Evolutionary conservation across 371 early-diverging fungal genomes (phyloP).

Genomic region (Actinomucor elegans): DNA sequence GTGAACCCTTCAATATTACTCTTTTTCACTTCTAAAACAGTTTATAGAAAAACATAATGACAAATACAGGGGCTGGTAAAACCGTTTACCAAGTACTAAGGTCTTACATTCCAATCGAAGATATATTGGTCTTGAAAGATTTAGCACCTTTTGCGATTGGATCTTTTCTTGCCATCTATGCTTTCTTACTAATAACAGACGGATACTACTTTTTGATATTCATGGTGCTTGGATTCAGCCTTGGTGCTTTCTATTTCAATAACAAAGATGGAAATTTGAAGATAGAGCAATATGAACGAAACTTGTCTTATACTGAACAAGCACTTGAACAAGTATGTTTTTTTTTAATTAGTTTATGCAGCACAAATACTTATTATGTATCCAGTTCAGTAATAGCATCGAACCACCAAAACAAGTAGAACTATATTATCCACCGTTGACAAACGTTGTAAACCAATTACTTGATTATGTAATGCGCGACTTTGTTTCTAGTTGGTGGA

Average conservation of each 20-base stretch:
- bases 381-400: slow-evolving; percentile 8
- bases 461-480: slow-evolving; percentile 47
- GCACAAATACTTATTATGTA: not conserved
- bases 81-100: not conserved
- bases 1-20: too few relatives aligned
- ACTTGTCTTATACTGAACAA: slow-evolving; percentile 1
- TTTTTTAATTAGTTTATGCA: too few relatives aligned
- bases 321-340: slow-evolving; percentile 1
- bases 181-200: slow-evolving; percentile 25
- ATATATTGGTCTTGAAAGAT: not conserved
- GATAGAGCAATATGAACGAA: not conserved
- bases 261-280: not conserved
- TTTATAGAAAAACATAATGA: not conserved
- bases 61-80: not conserved
- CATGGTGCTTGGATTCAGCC: slow-evolving; percentile 26
- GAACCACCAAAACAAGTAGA: slow-evolving; percentile 14
- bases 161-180: slow-evolving; percentile 16
- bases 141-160: not conserved
- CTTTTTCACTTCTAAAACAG: too few relatives aligned
- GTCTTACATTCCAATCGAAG: not conserved
- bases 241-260: slow-evolving; percentile 22
- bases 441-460: slow-evolving; percentile 32
- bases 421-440: slow-evolving; percentile 38
- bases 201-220: slow-evolving; percentile 32
- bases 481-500: slow-evolving; percentile 56